phyloP scores from a whole-genome alignment of 2,329 filamentous ascomycete species.

The Nothomitra cinnamomea region DNA sequence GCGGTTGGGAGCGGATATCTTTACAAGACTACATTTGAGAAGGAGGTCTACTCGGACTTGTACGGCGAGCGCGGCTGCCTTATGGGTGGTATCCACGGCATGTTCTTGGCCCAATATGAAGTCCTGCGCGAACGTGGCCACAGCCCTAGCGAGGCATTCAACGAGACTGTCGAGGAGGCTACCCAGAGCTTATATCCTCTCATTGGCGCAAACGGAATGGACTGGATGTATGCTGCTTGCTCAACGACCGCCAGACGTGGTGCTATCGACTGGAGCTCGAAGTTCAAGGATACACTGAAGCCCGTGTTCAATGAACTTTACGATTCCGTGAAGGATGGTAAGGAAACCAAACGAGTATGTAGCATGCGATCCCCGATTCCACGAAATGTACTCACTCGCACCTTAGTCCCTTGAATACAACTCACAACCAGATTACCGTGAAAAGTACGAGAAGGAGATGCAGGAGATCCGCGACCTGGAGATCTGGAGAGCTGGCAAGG shows the following conservation, averaged over 20 bases:
- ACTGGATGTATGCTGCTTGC: constrained; percentile 99
- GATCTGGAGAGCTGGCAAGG: constrained; percentile 98
- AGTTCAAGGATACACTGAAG: constrained; percentile 97
- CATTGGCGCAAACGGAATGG: constrained; percentile 96
- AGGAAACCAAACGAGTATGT: constrained; percentile 63
- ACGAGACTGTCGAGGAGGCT: constrained; percentile 99
- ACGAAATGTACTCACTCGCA: background rate
- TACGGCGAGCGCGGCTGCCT: constrained; percentile 99
- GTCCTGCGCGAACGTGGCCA: constrained; percentile 97
- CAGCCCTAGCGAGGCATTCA: constrained; percentile 96
- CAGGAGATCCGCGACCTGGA: constrained; percentile 94
- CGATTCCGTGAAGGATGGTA: constrained; percentile 76
- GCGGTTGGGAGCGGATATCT: constrained; percentile 96
- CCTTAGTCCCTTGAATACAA: constrained; percentile 76
- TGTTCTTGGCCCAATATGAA: constrained; percentile 99
- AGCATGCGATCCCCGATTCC: background rate
- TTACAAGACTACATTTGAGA: constrained; percentile 99
- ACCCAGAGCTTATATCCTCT: constrained; percentile 96
- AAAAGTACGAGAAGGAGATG: constrained; percentile 97
- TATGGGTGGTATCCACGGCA: constrained; percentile 99
- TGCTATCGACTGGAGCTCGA: constrained; percentile 95
- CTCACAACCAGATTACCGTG: constrained; percentile 83
- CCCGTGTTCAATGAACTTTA: constrained; percentile 97
- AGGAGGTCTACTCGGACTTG: constrained; percentile 99
- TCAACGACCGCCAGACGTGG: constrained; percentile 95